phyloP scores from a whole-genome alignment of 768 basidiomycete genomes.

The Lenzites betulinus region DNA sequence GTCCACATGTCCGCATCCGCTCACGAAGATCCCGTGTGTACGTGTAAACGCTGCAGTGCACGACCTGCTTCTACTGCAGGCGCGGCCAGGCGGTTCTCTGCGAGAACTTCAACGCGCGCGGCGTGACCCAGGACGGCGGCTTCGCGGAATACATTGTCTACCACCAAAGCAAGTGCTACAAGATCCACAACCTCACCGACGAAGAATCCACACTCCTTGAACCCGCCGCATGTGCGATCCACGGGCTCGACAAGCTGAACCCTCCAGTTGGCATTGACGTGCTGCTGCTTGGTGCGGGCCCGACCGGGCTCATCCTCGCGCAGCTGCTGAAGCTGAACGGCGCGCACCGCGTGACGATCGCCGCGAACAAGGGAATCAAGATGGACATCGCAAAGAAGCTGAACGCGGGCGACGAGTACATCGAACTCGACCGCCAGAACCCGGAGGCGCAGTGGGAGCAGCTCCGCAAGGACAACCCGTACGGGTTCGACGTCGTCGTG shows the following conservation, averaged over 20 bases:
- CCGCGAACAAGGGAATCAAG: conserved; percentile 90
- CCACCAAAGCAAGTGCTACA: conserved; percentile 78
- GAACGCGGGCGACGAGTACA: conserved; percentile 81
- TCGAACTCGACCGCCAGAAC: conserved; percentile 78
- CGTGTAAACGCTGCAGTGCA: conserved; percentile 53
- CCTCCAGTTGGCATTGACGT: conserved; percentile 85
- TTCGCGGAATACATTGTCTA: conserved; percentile 90
- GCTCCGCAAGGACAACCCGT: conserved; percentile 78
- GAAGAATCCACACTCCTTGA: conserved; percentile 89
- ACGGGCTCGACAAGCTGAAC: conserved; percentile 86
- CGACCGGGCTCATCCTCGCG: conserved; percentile 85
- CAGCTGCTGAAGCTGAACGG: conserved; percentile 89
- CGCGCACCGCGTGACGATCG: conserved; percentile 77
- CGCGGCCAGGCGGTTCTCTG: conserved; percentile 80
- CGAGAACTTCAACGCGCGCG: conserved; percentile 80
- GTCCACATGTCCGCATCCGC: not conserved
- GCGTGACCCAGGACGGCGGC: conserved; percentile 81
- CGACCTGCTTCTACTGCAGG: conserved; percentile 84
- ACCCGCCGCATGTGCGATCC: conserved; percentile 89
- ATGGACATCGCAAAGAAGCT: conserved; percentile 83
- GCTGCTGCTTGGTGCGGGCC: conserved; percentile 84
- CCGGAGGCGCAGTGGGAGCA: conserved; percentile 81
- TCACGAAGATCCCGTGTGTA: conserved; percentile 4
- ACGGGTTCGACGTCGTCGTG: conserved; percentile 71
- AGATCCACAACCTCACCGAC: conserved; percentile 83